Evolutionary conservation across 352 stramenopile species (phyloP).

Genomic region (Phytophthora sojae): DNA sequence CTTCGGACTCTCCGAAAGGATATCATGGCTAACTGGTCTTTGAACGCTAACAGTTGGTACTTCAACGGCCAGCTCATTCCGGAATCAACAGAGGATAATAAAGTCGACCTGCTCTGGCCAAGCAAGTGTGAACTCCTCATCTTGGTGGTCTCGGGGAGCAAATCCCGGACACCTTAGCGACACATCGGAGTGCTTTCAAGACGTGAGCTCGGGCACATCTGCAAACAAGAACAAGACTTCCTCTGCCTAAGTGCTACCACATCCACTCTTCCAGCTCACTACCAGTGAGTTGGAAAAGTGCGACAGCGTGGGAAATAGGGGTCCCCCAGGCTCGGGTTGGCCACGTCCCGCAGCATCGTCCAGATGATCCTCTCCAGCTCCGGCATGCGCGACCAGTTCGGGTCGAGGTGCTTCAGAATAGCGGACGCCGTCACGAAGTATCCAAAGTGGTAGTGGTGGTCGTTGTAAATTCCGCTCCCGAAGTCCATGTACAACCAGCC

Average conservation of each 20-base stretch:
- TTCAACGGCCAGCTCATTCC: slow-evolving; percentile 50
- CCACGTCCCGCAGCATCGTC: slow-evolving; percentile 77
- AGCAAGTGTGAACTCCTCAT: neutral
- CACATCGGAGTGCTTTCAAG: no score
- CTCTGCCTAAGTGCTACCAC: no score
- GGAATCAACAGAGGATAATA: neutral
- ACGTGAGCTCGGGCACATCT: no score
- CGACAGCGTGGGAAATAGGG: slow-evolving; percentile 59
- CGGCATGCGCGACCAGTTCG: slow-evolving; percentile 58
- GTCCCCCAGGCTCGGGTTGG: slow-evolving; percentile 63
- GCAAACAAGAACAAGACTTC: no score
- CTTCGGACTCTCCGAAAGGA: slow-evolving; percentile 56
- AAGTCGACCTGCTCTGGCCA: neutral
- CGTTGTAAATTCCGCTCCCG: slow-evolving; percentile 84
- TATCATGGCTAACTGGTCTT: slow-evolving; percentile 60
- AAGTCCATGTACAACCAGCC: slow-evolving; percentile 70
- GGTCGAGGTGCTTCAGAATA: slow-evolving; percentile 71
- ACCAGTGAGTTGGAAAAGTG: no score
- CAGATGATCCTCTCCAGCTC: slow-evolving; percentile 70
- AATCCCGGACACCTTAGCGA: no score
- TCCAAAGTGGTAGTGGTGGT: slow-evolving; percentile 86
- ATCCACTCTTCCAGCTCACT: no score
- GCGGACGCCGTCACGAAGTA: slow-evolving; percentile 76
- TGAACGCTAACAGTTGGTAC: slow-evolving; percentile 65
- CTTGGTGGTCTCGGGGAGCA: no score